Base-by-base conservation (phyloP, 2,329 filamentous ascomycete genomes). In the Fonsecaea monophora region DNA sequence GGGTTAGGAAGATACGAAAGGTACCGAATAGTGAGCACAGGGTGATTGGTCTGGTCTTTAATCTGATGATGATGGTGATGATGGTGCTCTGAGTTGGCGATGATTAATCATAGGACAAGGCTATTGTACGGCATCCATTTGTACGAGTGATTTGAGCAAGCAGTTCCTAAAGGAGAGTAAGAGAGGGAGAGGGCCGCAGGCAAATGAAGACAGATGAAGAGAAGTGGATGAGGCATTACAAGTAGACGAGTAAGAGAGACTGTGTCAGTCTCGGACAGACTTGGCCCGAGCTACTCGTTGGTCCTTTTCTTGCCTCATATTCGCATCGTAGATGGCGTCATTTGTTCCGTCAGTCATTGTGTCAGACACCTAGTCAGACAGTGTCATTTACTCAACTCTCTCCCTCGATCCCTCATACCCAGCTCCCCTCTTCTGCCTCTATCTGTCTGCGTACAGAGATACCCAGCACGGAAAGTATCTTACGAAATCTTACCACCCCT, bases 221-320 rank as follows among this genome's bases (percentile, higher is more conserved):
- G 18, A 48, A 10, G 3, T 5, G 15, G 40, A 42, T 13, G 40
- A 42, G 40, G 40, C 12, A 3, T 12, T 13, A 13, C 9, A 10
- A 54, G 50, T 5, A 1, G 25, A n/a, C 8, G n/a, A 55, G 30
- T 21, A 30, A 55, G 25, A 55, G 1, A 42, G 30, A 15, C 18
- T 15, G 15, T 32, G 57, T 65, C 63, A 65, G 63, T 56, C 63
- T 65, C 63, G 63, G 57, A 61, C 45, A 56, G 45, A 59, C 32
- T 40, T 48, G 9, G n/a, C 21, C 48, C 53, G 48, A 61, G 60
- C n/a, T 30, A 37, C 60, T 55, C 35, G 50, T 62, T 62, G 35
- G 60, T 34, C 25, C 8, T 12, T 55, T 45, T 62, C 50, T 61
- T 61, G 40, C 21, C 38, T 64, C 32, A 37, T 38, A 12, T 55